Evolutionary conservation across 2,329 filamentous ascomycete genomes (phyloP).

Genomic region (Neopestalotiopsis clavispora): DNA sequence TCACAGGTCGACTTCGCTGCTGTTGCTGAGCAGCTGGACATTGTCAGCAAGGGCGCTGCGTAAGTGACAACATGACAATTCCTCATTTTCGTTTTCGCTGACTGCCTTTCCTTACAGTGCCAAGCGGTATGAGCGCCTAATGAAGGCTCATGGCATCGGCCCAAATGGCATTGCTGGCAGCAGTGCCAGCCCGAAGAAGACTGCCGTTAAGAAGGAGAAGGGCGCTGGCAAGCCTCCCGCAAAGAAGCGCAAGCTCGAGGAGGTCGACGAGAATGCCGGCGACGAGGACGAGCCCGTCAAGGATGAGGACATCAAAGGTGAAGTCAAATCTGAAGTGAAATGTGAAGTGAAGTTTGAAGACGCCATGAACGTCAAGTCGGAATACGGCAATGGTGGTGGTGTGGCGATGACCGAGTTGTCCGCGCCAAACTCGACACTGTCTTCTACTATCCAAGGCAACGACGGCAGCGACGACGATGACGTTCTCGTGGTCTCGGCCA

Average conservation of each 20-base stretch:
- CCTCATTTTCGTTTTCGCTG: slow-evolving; percentile 8
- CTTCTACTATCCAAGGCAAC: slow-evolving; percentile 14
- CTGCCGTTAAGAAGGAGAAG: slow-evolving; percentile 25
- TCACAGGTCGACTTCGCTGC: slow-evolving; percentile 66
- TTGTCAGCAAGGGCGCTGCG: slow-evolving; percentile 72
- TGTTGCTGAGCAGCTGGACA: slow-evolving; percentile 67
- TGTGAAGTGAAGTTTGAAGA: slow-evolving; percentile 22
- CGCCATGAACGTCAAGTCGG: slow-evolving; percentile 34
- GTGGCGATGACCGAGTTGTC: neutral
- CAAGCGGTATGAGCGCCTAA: slow-evolving; percentile 71
- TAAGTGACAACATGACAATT: slow-evolving; percentile 48
- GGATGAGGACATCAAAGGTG: slow-evolving; percentile 38
- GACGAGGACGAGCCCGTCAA: slow-evolving; percentile 39
- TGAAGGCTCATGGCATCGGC: slow-evolving; percentile 61
- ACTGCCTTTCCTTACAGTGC: slow-evolving; percentile 48
- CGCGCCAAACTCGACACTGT: slow-evolving; percentile 3
- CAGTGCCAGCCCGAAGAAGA: slow-evolving; percentile 25
- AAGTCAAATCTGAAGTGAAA: slow-evolving; percentile 31
- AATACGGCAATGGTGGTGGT: slow-evolving; percentile 28
- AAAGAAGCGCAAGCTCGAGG: slow-evolving; percentile 41
- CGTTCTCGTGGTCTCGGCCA: slow-evolving; percentile 32
- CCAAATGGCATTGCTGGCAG: slow-evolving; percentile 31
- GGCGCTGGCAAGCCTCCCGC: slow-evolving; percentile 20
- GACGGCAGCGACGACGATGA: slow-evolving; percentile 33
- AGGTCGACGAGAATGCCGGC: slow-evolving; percentile 39